phyloP scores from a whole-genome alignment of 208 protist species.

The Wallacemonas sp. region DNA sequence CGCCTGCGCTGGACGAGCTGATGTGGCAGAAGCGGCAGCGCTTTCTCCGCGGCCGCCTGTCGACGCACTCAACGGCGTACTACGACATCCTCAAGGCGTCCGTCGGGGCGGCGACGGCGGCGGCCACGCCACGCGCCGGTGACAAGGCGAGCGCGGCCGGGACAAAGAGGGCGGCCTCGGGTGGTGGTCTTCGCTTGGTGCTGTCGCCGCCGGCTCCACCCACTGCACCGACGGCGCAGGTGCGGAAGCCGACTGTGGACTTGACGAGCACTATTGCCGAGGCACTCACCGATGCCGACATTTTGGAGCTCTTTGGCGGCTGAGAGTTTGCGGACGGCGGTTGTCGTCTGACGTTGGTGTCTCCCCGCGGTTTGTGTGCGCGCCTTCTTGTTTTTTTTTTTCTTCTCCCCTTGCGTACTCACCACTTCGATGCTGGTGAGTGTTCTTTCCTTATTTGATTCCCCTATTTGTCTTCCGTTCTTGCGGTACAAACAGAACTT shows the following conservation, averaged over 20 bases:
- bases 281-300: conserved; percentile 70
- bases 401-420: too few relatives aligned
- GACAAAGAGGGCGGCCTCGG: neutral
- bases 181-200: conserved; percentile 5
- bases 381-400: too few relatives aligned
- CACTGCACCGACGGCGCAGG: neutral
- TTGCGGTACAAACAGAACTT: too few relatives aligned
- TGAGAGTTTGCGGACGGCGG: neutral
- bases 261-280: conserved; percentile 24
- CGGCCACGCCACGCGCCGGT: neutral
- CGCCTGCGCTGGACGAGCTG: conserved; percentile 17
- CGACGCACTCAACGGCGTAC: conserved; percentile 25
- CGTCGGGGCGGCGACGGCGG: neutral
- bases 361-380: neutral
- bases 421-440: too few relatives aligned
- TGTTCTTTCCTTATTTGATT: too few relatives aligned
- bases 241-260: conserved; percentile 14
- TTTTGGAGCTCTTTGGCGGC: conserved; percentile 70
- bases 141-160: neutral
- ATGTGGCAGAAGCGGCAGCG: conserved; percentile 34
- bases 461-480: too few relatives aligned
- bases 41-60: conserved; percentile 29
- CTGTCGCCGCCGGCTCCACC: neutral
- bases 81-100: conserved; percentile 32
- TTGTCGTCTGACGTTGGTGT: neutral